Conservation (phyloP, 2,329 filamentous ascomycete genomes). For the Nigrograna mackinnonii region DNA sequence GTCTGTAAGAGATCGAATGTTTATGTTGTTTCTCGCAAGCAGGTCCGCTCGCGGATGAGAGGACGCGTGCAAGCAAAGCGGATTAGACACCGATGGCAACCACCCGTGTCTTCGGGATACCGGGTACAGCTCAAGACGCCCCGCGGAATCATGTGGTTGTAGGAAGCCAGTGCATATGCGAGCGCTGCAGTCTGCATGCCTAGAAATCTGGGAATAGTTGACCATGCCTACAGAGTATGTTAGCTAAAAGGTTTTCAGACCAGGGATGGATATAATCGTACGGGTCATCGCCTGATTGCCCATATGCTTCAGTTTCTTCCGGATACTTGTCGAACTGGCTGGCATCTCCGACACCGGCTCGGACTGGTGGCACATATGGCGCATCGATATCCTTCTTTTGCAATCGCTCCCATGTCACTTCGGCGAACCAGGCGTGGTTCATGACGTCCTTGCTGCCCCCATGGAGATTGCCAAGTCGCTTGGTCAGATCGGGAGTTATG, state of each 20-base stretch:
- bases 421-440: conserved; percentile 92
- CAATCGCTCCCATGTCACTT: conserved; percentile 96
- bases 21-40: too few species aligned
- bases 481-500: conserved; percentile 93
- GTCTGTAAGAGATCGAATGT: too few species aligned
- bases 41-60: too few species aligned
- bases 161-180: too few species aligned
- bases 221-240: conserved; percentile 33
- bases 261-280: too few species aligned
- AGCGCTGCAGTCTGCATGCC: too few species aligned
- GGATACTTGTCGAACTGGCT: conserved; percentile 98
- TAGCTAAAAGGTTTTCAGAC: conserved; percentile 23
- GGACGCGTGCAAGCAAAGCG: too few species aligned
- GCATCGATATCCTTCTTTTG: conserved; percentile 97
- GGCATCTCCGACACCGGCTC: conserved; percentile 90
- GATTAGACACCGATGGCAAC: too few species aligned
- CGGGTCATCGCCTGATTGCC: conserved; percentile 78
- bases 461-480: conserved; percentile 91
- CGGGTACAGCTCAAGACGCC: too few species aligned
- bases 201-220: conserved; percentile 40
- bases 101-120: too few species aligned
- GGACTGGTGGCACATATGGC: conserved; percentile 94
- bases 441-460: conserved; percentile 91
- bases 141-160: too few species aligned
- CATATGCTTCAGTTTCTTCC: conserved; percentile 94